Percentiles rank a stretch among this genome's conserved stretches.
Conservation (phyloP, 495 filamentous ascomycete genomes). For the Apodospora peruviana region DNA sequence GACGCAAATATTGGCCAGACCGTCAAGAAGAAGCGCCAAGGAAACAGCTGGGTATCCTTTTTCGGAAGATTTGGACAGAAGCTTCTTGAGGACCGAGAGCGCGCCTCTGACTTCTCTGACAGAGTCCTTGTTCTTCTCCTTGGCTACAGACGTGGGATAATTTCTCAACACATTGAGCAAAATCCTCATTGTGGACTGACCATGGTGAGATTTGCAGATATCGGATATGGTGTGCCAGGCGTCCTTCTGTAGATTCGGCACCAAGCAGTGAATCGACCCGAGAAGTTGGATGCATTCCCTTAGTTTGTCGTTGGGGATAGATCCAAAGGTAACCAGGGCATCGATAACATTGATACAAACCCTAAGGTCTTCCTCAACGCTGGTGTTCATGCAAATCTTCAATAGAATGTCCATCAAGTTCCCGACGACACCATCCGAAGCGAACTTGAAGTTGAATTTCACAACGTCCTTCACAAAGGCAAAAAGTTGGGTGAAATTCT, state of each 20-base stretch:
- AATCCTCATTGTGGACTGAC: slow-evolving; percentile 60
- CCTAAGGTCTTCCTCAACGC: slow-evolving; percentile 64
- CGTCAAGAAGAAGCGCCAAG: slow-evolving; percentile 51
- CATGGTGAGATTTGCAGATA: slow-evolving; percentile 73
- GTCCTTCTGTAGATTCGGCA: slow-evolving; percentile 60
- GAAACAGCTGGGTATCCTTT: slow-evolving; percentile 60
- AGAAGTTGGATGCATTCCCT: slow-evolving; percentile 69
- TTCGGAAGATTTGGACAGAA: slow-evolving; percentile 50
- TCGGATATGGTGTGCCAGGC: slow-evolving; percentile 74
- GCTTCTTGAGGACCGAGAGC: slow-evolving; percentile 62
- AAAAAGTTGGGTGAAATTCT: slow-evolving; percentile 63
- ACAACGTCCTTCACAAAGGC: slow-evolving; percentile 72
- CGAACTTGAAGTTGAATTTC: slow-evolving; percentile 75
- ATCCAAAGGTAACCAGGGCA: slow-evolving; percentile 70
- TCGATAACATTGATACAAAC: slow-evolving; percentile 73
- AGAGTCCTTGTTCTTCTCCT: slow-evolving; percentile 46
- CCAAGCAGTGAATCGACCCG: slow-evolving; percentile 73
- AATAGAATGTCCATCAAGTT: slow-evolving; percentile 62
- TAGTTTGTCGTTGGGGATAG: slow-evolving; percentile 64
- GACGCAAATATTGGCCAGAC: slow-evolving; percentile 52
- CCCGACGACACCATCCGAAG: slow-evolving; percentile 61
- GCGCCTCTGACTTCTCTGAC: slow-evolving; percentile 60
- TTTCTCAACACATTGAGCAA: slow-evolving; percentile 58
- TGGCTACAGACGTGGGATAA: slow-evolving; percentile 39
- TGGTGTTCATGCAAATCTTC: slow-evolving; percentile 70